These are phyloP conservation scores for Abelmoschus esculentus DNA, from an alignment of 345 rosid species.

Conservation along the genomic window DNA sequence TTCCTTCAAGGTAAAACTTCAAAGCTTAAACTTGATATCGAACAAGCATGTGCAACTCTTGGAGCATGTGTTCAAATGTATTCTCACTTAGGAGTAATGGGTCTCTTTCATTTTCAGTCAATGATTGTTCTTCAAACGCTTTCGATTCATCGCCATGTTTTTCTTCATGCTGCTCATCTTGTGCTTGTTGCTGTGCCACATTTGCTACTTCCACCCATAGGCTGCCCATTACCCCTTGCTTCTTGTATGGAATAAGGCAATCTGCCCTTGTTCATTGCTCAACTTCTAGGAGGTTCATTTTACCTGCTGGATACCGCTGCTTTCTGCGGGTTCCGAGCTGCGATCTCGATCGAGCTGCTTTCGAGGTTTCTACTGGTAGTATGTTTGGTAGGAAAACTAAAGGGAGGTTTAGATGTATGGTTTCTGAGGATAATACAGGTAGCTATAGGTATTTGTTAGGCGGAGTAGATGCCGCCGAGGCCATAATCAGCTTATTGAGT, in stretches of 20 bases:
- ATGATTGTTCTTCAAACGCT: slow-evolving; percentile 37
- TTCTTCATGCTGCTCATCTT: slow-evolving; percentile 31
- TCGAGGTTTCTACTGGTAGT: slow-evolving; percentile 38
- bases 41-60: slow-evolving; percentile 39
- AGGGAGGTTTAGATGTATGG: slow-evolving; percentile 28
- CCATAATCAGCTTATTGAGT: slow-evolving; percentile 66
- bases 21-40: background rate
- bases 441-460: slow-evolving; percentile 30
- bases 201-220: slow-evolving; percentile 27
- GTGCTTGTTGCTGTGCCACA: slow-evolving; percentile 30
- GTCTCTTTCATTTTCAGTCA: slow-evolving; percentile 38
- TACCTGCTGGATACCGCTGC: slow-evolving; percentile 26
- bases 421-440: slow-evolving; percentile 23
- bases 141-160: slow-evolving; percentile 28
- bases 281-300: slow-evolving; percentile 45
- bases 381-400: slow-evolving; percentile 30
- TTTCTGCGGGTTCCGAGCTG: slow-evolving; percentile 26
- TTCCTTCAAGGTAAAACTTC: slow-evolving; percentile 19
- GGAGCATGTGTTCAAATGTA: slow-evolving; percentile 32
- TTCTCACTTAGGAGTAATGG: slow-evolving; percentile 40
- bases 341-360: slow-evolving; percentile 28
- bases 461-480: slow-evolving; percentile 49
- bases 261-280: slow-evolving; percentile 60
- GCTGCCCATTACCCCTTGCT: slow-evolving; percentile 34
- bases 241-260: slow-evolving; percentile 58